Conservation (phyloP, 306 rosid genomes). For the Quercus dentata region DNA sequence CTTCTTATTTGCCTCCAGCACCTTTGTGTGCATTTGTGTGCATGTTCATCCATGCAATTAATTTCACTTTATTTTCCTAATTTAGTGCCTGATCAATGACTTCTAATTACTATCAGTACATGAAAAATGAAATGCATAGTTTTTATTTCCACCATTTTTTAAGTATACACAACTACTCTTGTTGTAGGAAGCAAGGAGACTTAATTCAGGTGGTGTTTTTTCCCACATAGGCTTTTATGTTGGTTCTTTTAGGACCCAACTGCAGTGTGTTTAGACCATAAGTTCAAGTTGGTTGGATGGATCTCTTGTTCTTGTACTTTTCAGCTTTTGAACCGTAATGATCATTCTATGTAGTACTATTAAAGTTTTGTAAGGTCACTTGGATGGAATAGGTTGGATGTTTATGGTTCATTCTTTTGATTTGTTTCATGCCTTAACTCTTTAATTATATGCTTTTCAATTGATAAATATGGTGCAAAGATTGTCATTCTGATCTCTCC, state of each 20-base stretch:
- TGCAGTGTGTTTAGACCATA: neutral
- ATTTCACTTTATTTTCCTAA: neutral
- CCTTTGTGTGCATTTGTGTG: no score
- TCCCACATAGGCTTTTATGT: neutral
- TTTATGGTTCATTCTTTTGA: neutral
- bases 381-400: neutral
- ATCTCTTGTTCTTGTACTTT: neutral
- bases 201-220: neutral
- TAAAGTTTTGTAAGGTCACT: constrained; percentile 2
- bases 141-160: neutral
- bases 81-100: neutral
- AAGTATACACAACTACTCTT: neutral
- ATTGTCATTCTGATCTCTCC: neutral
- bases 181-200: neutral
- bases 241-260: constrained; percentile 1
- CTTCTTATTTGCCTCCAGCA: no score
- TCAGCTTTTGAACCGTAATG: neutral
- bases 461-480: neutral
- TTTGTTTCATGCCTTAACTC: neutral
- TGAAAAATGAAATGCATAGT: neutral
- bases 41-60: neutral
- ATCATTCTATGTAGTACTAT: constrained; percentile 1
- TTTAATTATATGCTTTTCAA: neutral
- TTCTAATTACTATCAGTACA: neutral
- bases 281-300: neutral